Evolutionary conservation across 31 red algal genomes (phyloP), one percentile per base, ranked within the genome.

Genomic region (Odonthalia washingtoniensis): DNA sequence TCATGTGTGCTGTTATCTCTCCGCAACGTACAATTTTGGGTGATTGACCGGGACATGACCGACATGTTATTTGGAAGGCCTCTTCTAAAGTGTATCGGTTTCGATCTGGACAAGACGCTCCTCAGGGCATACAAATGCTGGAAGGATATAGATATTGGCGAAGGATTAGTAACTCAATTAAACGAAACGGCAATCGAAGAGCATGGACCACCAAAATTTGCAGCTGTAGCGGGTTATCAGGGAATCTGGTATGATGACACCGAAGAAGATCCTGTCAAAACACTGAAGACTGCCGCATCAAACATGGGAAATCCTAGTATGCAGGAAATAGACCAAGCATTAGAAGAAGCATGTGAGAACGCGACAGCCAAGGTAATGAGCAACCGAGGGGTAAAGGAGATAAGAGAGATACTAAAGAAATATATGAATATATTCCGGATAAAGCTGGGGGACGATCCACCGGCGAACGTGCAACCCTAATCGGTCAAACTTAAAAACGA

Each of bases 401-500:
- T 68, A 21, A 66, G 31, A 37, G 33, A 44, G 27, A 18, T 90
- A 1, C 36, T 90, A 0, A 14, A 75, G 30, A 28, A 75, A 2
- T 45, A 46, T 37, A 38, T 75, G 43, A 68, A 90, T 18, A 69
- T 73, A 35, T 74, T 82, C 40, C 40, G 65, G 2, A 90, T 90
- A 31, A 75, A 83, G n/a, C 69, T 90, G 5, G 68, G 68, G 2
- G 5, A 33, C 5, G 69, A 83, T 77, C 65, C 67, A 3, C 87
- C 87, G 4, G 77, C 66, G 5, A 63, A 74, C 5, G 78, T 82
- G 57, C 21, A 63, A 27, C 77, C 77, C 34, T 30, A 72, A 32
- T 27, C 5, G 6, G 80, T 90, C 30, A 73, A 65, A 6, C 79
- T 70, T 31, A 44, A 52, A n/a, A 24, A 45, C 16, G 65, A 66